Percentiles rank a stretch among this genome's conserved stretches.
Evolutionary conservation across 768 basidiomycete genomes (phyloP).

Genomic region (Heimioporus sp.): DNA sequence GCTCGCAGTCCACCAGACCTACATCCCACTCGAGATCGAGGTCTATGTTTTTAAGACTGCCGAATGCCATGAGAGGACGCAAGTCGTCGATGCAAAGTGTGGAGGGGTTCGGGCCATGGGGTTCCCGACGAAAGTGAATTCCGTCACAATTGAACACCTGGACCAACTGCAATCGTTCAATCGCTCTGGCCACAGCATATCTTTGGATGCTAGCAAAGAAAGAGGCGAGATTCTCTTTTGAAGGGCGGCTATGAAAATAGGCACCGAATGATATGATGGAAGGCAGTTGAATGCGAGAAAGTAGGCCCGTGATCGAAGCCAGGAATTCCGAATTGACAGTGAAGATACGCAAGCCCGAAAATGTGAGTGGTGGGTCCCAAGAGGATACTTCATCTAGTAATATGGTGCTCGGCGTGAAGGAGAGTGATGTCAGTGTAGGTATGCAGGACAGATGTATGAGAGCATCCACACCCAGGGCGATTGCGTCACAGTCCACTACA

Average conservation of each 20-base stretch:
- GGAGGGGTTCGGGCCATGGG: not conserved
- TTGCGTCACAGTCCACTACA: not conserved
- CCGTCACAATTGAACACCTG: not conserved
- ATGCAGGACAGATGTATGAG: constrained; percentile 2
- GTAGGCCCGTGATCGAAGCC: not conserved
- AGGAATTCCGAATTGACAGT: not conserved
- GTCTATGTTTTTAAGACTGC: not conserved
- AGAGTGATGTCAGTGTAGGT: not conserved
- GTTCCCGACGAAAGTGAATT: not conserved
- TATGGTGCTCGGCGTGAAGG: too few species aligned
- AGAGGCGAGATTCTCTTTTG: not conserved
- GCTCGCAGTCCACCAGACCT: not conserved
- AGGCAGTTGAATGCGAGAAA: not conserved
- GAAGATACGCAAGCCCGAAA: not conserved
- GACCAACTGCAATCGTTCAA: not conserved
- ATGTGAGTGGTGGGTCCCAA: not conserved
- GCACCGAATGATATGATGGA: not conserved
- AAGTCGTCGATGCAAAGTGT: not conserved
- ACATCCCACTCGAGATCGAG: constrained; percentile 1
- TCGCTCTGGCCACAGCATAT: not conserved
- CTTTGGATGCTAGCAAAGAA: not conserved
- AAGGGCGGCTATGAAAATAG: not conserved
- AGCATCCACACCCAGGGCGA: not conserved
- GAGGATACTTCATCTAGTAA: not conserved
- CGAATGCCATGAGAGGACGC: not conserved